These are phyloP conservation scores for Bacterosira constricta DNA, from an alignment of 108 stramenopile species.

Conservation along the genomic window DNA sequence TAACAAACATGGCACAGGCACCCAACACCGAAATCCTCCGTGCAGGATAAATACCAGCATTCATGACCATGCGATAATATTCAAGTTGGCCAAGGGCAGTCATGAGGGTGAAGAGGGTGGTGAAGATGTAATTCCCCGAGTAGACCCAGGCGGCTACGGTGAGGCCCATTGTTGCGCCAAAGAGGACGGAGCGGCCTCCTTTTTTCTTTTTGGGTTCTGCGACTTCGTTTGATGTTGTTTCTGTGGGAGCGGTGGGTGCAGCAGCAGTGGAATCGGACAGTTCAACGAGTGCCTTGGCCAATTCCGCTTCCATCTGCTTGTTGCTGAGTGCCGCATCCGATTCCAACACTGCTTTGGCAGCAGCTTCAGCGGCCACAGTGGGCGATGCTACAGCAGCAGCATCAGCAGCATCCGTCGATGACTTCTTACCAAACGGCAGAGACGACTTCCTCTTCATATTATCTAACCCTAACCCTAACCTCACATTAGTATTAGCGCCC, in stretches of 20 bases:
- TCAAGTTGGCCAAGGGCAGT: conserved; percentile 89
- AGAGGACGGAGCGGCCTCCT: conserved; percentile 68
- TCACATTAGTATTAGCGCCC: neutral
- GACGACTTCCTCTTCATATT: neutral
- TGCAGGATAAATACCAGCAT: conserved; percentile 91
- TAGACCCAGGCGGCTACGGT: conserved; percentile 92
- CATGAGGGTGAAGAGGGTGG: conserved; percentile 88
- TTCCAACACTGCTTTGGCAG: neutral
- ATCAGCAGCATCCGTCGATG: neutral
- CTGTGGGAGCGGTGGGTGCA: neutral
- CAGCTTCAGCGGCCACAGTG: conserved; percentile 2
- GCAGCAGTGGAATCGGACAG: neutral
- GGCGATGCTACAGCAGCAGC: neutral
- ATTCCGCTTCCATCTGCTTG: conserved; percentile 2
- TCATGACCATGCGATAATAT: conserved; percentile 97
- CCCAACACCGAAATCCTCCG: conserved; percentile 88
- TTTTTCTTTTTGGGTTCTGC: conserved; percentile 37
- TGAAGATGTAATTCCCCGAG: conserved; percentile 91
- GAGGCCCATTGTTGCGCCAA: conserved; percentile 87
- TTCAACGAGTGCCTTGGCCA: conserved; percentile 5
- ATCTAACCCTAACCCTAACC: neutral
- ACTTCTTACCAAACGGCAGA: neutral
- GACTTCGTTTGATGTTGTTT: neutral
- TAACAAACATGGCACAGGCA: conserved; percentile 86
- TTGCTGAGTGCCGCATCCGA: too few relatives aligned